Percentiles rank a stretch among this genome's conserved stretches.
These are phyloP conservation scores for Tricholoma furcatifolium DNA, from an alignment of 768 basidiomycete species.

Conservation along the genomic window DNA sequence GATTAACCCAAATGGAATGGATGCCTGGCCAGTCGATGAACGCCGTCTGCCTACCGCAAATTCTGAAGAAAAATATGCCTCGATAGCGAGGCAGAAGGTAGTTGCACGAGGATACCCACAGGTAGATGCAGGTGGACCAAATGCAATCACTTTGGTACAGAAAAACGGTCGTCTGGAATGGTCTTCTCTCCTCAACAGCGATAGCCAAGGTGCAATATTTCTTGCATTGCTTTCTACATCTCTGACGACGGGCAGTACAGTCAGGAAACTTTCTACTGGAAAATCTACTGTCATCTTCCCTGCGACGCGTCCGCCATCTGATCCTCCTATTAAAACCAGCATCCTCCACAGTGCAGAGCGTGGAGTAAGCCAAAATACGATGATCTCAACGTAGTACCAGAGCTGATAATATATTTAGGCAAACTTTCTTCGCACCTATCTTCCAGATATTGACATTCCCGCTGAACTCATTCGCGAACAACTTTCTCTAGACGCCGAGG, in stretches of 20 bases:
- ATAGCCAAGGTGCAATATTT: constrained; percentile 20
- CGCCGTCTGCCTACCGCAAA: constrained; percentile 23
- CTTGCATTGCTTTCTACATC: constrained; percentile 1
- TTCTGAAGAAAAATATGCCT: constrained; percentile 22
- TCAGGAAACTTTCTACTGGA: constrained; percentile 22
- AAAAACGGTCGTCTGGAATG: constrained; percentile 48
- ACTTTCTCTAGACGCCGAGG: constrained; percentile 43
- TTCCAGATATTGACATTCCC: constrained; percentile 75
- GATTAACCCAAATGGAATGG: constrained; percentile 61
- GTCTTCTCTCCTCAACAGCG: constrained; percentile 38
- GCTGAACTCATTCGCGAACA: constrained; percentile 63
- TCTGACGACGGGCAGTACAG: neutral
- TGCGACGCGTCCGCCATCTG: constrained; percentile 42
- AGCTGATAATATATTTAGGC: constrained; percentile 40
- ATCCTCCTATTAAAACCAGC: constrained; percentile 28
- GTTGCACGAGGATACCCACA: constrained; percentile 44
- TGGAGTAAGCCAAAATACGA: constrained; percentile 44
- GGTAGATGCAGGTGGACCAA: constrained; percentile 51
- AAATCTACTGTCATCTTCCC: constrained; percentile 52
- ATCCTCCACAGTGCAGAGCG: constrained; percentile 59
- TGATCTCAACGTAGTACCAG: neutral
- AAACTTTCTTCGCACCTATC: constrained; percentile 66
- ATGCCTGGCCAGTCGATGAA: constrained; percentile 64
- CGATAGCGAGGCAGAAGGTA: constrained; percentile 27
- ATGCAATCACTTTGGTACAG: constrained; percentile 53